phyloP scores from a whole-genome alignment of 1,284 basidiomycete genomes.

The Cutaneotrichosporon mucoides region DNA sequence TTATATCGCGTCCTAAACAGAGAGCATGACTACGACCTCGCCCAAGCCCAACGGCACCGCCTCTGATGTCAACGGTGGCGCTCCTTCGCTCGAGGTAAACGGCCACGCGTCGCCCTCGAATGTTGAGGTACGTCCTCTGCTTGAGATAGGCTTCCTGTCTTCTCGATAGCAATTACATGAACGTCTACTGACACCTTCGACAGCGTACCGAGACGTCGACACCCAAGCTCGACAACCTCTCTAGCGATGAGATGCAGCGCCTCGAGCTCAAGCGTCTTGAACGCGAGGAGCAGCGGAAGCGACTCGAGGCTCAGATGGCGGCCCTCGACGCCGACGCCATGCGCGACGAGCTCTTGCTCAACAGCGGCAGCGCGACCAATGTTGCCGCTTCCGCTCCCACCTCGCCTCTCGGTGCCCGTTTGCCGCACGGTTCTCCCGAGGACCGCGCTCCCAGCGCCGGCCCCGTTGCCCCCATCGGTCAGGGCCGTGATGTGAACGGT shows the following conservation, averaged over 20 bases:
- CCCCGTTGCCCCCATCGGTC: constrained; percentile 33
- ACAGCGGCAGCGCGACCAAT: constrained; percentile 20
- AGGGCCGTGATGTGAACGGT: constrained; percentile 39
- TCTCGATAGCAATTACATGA: too few species aligned
- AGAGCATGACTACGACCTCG: constrained; percentile 34
- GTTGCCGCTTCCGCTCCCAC: constrained; percentile 41
- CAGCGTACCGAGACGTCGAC: constrained; percentile 1
- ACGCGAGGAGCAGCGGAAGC: constrained; percentile 73
- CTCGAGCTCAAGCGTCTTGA: constrained; percentile 84
- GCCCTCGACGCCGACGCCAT: constrained; percentile 85
- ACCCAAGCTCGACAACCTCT: constrained; percentile 10
- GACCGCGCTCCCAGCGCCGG: constrained; percentile 19
- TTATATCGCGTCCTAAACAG: constrained; percentile 4
- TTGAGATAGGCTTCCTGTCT: not conserved
- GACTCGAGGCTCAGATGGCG: constrained; percentile 92
- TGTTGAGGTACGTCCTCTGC: constrained; percentile 31
- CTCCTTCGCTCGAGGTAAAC: constrained; percentile 24
- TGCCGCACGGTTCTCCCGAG: constrained; percentile 5
- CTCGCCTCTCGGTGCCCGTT: constrained; percentile 26
- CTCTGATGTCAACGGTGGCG: constrained; percentile 23
- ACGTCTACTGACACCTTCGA: too few species aligned
- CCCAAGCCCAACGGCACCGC: constrained; percentile 28
- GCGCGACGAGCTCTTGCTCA: constrained; percentile 61
- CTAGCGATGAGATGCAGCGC: constrained; percentile 55
- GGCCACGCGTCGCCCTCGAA: constrained; percentile 32